Base-by-base conservation (phyloP, 1,139 yeast species). In the Geotrichum phurueaensis region DNA sequence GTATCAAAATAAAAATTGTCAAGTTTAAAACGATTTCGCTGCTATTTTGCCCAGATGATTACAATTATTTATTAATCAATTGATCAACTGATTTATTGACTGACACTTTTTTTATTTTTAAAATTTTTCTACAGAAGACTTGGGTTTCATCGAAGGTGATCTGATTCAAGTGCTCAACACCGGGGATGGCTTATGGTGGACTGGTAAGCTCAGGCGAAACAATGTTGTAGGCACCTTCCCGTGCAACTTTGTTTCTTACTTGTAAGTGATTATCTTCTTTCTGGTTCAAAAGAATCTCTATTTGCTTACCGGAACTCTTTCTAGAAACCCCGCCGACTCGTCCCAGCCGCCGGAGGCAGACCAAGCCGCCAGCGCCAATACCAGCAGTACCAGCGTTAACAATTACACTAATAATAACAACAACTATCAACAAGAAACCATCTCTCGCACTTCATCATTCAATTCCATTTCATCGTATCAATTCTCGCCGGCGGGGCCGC, bases 111-210 rank as follows among this genome's bases (percentile, higher is more conserved):
- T 36, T n/a, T 25, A 3, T 27, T 27, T 27, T 27, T 27, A n/a
- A n/a, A n/a, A n/a, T n/a, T 27, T 27, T 27, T 1, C 31, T 13
- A 6, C 43, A 72, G 90, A 88, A 49, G 97, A 94, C 70, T 79
- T 94, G 58, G 98, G 98, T 0, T 94, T 94, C 72, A 80, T 92
- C 53, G 98, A 94, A 75, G 96, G 95, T 60, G 98, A 94, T 71
- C 77, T 89, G 56, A 87, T 94, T 68, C 96, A 90, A 65, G 96
- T 94, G 4, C 79, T 84, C 54, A 81, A 86, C 66, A 77, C 86
- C 2, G 91, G 94, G 7, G 96, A 92, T 70, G 96, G 96, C 25
- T 85, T 86, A 68, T 90, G 96, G 96, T 91, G 95, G 88, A 88
- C 84, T 68, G 99, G 98, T 1, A 79, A 81, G 64, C 80, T 92